Evolutionary conservation across 345 rosid genomes (phyloP).

Genomic region (Pistacia atlantica): DNA sequence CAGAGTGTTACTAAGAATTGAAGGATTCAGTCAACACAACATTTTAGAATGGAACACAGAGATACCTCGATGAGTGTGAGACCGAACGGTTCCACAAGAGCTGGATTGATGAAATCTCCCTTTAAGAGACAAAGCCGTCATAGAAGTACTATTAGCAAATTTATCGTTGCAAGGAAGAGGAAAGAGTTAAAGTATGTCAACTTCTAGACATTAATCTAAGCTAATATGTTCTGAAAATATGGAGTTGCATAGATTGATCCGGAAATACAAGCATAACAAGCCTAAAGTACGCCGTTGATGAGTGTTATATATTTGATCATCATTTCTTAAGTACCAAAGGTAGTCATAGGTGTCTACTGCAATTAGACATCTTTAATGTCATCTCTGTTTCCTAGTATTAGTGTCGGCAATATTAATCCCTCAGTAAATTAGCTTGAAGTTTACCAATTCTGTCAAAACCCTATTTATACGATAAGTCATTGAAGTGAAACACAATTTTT

Average conservation of each 20-base stretch:
- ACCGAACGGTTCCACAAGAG: constrained; percentile 77
- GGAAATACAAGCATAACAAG: not conserved
- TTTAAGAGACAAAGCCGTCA: constrained; percentile 39
- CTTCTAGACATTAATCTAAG: not conserved
- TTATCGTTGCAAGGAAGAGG: constrained; percentile 15
- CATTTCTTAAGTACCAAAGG: not conserved
- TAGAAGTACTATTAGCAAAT: constrained; percentile 27
- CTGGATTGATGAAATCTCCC: constrained; percentile 79
- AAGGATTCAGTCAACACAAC: not conserved
- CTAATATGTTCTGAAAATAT: not conserved
- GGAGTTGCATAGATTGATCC: not conserved
- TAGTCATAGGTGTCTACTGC: constrained; percentile 23
- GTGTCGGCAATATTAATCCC: constrained; percentile 44
- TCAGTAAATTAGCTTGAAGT: constrained; percentile 13
- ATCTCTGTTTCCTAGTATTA: constrained; percentile 65
- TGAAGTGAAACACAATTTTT: constrained; percentile 14
- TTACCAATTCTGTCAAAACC: constrained; percentile 8
- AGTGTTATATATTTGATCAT: not conserved
- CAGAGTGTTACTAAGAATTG: not conserved
- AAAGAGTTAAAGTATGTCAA: constrained; percentile 6
- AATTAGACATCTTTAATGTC: constrained; percentile 62
- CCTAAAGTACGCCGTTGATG: not conserved
- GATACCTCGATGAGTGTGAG: constrained; percentile 68
- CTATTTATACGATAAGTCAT: not conserved
- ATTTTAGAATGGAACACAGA: constrained; percentile 3